These are phyloP conservation scores for Fusarium sp. DNA, from an alignment of 2,329 filamentous ascomycete species.

Conservation along the genomic window DNA sequence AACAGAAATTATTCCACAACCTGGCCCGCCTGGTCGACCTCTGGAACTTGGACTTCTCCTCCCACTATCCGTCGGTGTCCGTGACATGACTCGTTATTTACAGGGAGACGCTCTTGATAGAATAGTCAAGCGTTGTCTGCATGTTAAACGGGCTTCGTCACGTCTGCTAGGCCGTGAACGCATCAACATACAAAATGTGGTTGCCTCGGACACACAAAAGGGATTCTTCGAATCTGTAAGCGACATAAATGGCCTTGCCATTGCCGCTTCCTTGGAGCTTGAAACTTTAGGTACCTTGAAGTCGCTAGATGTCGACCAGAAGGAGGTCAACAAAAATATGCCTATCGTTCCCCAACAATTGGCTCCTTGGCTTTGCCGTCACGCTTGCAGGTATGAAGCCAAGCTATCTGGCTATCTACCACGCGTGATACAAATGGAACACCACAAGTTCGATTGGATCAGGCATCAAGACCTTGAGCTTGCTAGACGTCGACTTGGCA, in stretches of 20 bases:
- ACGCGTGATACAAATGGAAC: conserved; percentile 44
- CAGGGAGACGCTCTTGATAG: conserved; percentile 37
- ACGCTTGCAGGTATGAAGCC: conserved; percentile 45
- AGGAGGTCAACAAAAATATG: not conserved
- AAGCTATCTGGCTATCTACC: conserved; percentile 39
- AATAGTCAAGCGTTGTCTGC: conserved; percentile 30
- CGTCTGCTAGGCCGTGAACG: conserved; percentile 9
- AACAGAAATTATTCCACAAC: conserved; percentile 5
- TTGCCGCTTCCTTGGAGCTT: conserved; percentile 45
- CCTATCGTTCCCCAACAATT: not conserved
- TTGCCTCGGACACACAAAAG: conserved; percentile 20
- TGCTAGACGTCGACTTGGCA: conserved; percentile 35
- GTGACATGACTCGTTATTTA: conserved; percentile 43
- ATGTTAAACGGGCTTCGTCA: conserved; percentile 14
- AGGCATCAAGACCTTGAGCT: conserved; percentile 26
- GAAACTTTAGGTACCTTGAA: conserved; percentile 27
- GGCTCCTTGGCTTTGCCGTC: conserved; percentile 43
- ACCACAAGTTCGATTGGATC: conserved; percentile 47
- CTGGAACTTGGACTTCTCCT: conserved; percentile 27
- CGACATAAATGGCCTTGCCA: conserved; percentile 46
- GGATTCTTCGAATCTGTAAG: conserved; percentile 43
- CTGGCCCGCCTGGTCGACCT: conserved; percentile 19
- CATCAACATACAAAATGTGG: conserved; percentile 35
- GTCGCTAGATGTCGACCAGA: conserved; percentile 13
- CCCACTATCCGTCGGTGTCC: conserved; percentile 15